These are phyloP conservation scores for Conticribra guillardii DNA, from an alignment of 108 stramenopile species.

Conservation along the genomic window DNA sequence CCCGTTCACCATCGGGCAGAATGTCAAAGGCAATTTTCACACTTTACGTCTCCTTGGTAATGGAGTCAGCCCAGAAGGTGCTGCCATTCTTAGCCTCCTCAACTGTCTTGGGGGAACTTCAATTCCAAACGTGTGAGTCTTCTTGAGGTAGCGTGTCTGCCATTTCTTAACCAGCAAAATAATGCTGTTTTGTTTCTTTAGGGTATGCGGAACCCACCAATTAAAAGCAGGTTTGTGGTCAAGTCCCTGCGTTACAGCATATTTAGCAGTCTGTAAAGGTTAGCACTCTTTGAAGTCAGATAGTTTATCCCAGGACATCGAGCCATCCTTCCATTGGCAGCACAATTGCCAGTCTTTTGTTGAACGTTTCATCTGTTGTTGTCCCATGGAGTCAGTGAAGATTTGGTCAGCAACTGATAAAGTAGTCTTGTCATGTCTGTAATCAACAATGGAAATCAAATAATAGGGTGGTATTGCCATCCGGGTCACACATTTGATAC, in stretches of 20 bases:
- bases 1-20: not conserved
- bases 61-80: slow-evolving; percentile 30
- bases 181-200: slow-evolving; percentile 10
- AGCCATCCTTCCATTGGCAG: slow-evolving; percentile 44
- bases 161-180: slow-evolving; percentile 12
- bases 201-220: slow-evolving; percentile 8
- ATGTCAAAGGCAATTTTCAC: not conserved
- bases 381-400: too few species aligned
- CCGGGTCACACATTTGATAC: slow-evolving; percentile 31
- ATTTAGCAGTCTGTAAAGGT: slow-evolving; percentile 12
- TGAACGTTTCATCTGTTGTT: too few species aligned
- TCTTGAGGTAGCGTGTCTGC: slow-evolving; percentile 9
- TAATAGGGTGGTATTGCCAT: too few species aligned
- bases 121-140: slow-evolving; percentile 39
- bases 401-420: too few species aligned
- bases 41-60: slow-evolving; percentile 29
- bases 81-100: slow-evolving; percentile 36
- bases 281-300: slow-evolving; percentile 18
- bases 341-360: slow-evolving; percentile 41
- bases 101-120: slow-evolving; percentile 33
- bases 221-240: slow-evolving; percentile 23
- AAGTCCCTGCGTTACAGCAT: slow-evolving; percentile 3
- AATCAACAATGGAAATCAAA: too few species aligned
- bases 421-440: too few species aligned
- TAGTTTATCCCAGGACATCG: slow-evolving; percentile 23